Evolutionary conservation across 306 rosid species (phyloP).

Genomic region (Lupinus albus): DNA sequence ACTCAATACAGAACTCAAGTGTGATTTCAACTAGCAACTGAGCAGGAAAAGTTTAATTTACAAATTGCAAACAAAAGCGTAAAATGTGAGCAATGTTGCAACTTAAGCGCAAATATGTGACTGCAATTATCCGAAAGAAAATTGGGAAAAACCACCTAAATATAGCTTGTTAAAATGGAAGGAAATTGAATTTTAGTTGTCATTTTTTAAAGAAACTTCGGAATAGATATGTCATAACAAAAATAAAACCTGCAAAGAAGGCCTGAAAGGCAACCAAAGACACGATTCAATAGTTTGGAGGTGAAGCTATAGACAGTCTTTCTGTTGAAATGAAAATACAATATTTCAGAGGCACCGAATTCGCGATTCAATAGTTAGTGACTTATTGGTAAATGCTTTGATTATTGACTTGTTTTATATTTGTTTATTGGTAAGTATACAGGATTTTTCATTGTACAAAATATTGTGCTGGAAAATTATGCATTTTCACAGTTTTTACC

Average conservation of each 20-base stretch:
- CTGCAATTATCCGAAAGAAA: constrained; percentile 7
- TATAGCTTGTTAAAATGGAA: background rate
- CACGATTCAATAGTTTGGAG: constrained; percentile 8
- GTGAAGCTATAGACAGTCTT: background rate
- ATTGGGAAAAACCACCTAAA: background rate
- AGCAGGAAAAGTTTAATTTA: constrained; percentile 15
- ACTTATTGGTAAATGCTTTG: background rate
- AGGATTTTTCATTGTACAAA: background rate
- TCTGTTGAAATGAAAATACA: background rate
- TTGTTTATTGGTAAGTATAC: background rate
- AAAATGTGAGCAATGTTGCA: constrained; percentile 3
- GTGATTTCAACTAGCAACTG: background rate
- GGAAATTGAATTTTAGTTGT: background rate
- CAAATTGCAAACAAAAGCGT: constrained; percentile 23
- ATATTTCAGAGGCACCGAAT: background rate
- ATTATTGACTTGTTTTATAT: too few species aligned
- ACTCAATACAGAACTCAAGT: constrained; percentile 1
- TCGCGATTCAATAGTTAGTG: too few species aligned
- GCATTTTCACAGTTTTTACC: background rate
- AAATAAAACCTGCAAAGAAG: background rate
- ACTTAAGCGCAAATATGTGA: background rate
- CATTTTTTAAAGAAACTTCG: background rate
- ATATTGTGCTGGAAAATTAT: background rate
- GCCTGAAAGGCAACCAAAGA: background rate
- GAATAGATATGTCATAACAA: background rate